These are phyloP conservation scores for Seiridium cupressi DNA, from an alignment of 2,329 filamentous ascomycete genomes.

Conservation along the genomic window DNA sequence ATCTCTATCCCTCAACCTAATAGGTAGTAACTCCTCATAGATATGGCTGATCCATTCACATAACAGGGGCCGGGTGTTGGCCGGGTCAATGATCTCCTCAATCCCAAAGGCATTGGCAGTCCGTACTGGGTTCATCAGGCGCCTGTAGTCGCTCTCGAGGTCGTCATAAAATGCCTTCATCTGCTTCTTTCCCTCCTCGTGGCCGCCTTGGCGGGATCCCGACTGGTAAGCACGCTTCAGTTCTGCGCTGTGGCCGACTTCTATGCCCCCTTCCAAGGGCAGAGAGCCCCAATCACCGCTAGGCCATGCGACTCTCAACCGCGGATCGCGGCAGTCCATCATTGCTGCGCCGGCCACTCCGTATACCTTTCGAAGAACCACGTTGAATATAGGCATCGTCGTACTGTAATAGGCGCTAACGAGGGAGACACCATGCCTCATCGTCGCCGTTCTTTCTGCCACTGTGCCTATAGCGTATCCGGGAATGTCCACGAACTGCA, in stretches of 20 bases:
- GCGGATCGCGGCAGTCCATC: conserved; percentile 60
- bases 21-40: conserved; percentile 24
- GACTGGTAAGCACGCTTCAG: conserved; percentile 41
- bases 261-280: conserved; percentile 63
- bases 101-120: conserved; percentile 63
- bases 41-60: conserved; percentile 55
- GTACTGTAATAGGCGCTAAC: conserved; percentile 62
- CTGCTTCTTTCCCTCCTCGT: conserved; percentile 30
- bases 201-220: conserved; percentile 17
- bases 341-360: conserved; percentile 65
- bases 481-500: conserved; percentile 63
- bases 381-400: conserved; percentile 60
- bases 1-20: conserved; percentile 3
- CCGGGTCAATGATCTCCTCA: conserved; percentile 65
- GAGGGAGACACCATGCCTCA: conserved; percentile 62
- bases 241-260: conserved; percentile 61
- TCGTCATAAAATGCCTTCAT: conserved; percentile 47
- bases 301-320: conserved; percentile 62
- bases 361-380: conserved; percentile 60
- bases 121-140: conserved; percentile 63
- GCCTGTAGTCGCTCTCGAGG: conserved; percentile 57
- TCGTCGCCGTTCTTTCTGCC: conserved; percentile 61
- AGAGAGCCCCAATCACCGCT: conserved; percentile 61
- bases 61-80: conserved; percentile 52
- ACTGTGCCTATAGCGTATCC: conserved; percentile 64